A percentile compares a stretch with the other conserved stretches of the same genome.
These are phyloP conservation scores for Blastobotrys ciferrii DNA, from an alignment of 1,139 yeast genomes.

Conservation along the genomic window DNA sequence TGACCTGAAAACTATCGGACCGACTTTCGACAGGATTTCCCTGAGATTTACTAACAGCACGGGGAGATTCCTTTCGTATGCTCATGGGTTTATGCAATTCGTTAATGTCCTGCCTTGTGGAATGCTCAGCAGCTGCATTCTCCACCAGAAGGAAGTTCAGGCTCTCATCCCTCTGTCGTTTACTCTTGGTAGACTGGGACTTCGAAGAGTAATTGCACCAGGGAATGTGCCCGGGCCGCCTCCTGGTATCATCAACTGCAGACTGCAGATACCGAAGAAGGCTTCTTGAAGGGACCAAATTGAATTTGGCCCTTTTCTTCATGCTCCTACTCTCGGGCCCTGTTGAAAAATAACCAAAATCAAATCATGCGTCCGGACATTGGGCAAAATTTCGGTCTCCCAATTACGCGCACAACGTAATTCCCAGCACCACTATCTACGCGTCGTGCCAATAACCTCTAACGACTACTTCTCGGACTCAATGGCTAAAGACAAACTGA, in stretches of 20 bases:
- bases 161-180: conserved; percentile 9
- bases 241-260: conserved; percentile 14
- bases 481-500: conserved; percentile 9
- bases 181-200: background rate
- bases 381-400: conserved; percentile 4
- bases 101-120: background rate
- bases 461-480: conserved; percentile 8
- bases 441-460: too few species aligned
- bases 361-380: background rate
- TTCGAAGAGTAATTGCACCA: conserved; percentile 4
- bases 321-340: conserved; percentile 1
- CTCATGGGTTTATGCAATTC: conserved; percentile 1
- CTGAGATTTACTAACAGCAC: background rate
- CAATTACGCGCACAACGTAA: background rate
- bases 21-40: conserved; percentile 1
- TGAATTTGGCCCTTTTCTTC: conserved; percentile 10
- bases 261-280: conserved; percentile 20
- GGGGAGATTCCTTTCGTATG: background rate
- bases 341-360: conserved; percentile 4
- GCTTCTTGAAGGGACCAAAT: conserved; percentile 24
- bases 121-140: conserved; percentile 1
- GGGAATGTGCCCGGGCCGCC: conserved; percentile 1
- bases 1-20: background rate
- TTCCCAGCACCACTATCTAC: background rate
- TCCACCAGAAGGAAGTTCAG: conserved; percentile 7